Evolutionary conservation across 306 rosid species (phyloP).

Genomic region (Acacia acuminata): DNA sequence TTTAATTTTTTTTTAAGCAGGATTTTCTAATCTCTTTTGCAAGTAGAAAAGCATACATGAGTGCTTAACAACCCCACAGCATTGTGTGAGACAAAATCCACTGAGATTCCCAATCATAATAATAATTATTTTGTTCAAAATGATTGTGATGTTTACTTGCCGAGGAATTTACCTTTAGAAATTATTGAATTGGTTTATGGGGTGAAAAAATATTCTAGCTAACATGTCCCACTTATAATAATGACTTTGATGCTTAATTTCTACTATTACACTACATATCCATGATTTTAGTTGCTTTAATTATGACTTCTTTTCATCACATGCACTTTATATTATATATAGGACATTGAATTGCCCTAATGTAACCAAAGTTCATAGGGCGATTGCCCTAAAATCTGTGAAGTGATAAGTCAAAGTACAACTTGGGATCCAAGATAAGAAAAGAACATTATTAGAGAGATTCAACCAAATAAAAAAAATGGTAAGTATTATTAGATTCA

Average conservation of each 20-base stretch:
- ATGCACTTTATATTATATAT: not conserved
- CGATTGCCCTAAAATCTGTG: not conserved
- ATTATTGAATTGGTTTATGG: not conserved
- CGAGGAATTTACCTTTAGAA: not conserved
- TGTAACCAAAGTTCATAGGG: not conserved
- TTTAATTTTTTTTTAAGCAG: too few species aligned
- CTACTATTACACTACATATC: not conserved
- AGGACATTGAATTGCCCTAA: not conserved
- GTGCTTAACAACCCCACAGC: not conserved
- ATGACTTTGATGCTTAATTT: slow-evolving; percentile 8
- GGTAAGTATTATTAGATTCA: not conserved
- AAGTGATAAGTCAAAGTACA: not conserved
- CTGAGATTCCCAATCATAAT: not conserved
- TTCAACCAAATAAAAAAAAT: not conserved
- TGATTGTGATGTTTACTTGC: not conserved
- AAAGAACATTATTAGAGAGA: not conserved
- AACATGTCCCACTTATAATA: not conserved
- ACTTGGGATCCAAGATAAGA: not conserved
- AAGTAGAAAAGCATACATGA: not conserved
- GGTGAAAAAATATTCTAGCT: not conserved
- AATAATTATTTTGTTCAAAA: not conserved
- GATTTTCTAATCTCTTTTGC: not conserved
- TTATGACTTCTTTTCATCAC: not conserved
- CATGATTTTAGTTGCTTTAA: not conserved
- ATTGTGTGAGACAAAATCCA: not conserved